Base-by-base conservation (phyloP, 2,329 filamentous ascomycete species). In the Calonectria crousiana region DNA sequence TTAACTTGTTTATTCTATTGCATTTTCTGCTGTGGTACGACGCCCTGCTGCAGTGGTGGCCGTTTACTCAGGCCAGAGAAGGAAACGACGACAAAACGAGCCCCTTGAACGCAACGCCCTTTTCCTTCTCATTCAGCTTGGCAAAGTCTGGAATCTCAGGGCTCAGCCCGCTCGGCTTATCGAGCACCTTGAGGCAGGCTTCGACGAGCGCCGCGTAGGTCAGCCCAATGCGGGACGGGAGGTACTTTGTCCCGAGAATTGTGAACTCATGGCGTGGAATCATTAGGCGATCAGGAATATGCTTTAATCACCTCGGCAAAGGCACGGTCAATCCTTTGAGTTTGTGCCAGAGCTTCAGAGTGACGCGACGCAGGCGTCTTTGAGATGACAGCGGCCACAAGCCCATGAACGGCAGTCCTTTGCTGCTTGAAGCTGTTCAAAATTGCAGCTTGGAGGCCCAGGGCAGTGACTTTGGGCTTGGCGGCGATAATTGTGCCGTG, bases 401-500 rank as follows among this genome's bases (percentile, higher is more conserved):
- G 84, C 13, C 85, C 81, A 30, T 80, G 78, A 0, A 86, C 86
- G 0, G 87, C 86, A 1, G 78, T 74, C 77, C 85, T 84, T 81
- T 89, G 82, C 9, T 83, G 73, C 70, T 85, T 77, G 32, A 90
- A 77, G 72, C 85, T 86, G 20, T 86, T 53, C 49, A 87, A 79
- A 44, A 89, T 87, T 44, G 87, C 77, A 0, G 87, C 86, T 60
- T 81, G 83, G 44, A 89, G 75, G 1, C 87, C 67, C 8, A 88
- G 78, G 49, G 81, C 80, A 75, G 88, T 85, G 72, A 89, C 90
- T 74, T 87, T 86, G 26, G 80, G 82, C 80, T 88, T 88, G 34
- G 83, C 78, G 14, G 72, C 77, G 72, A 87, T 81, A 28, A 89
- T 78, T n/a, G 82, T 81, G 10, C 79, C 76, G 36, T 88, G 82